Evolutionary conservation across 768 basidiomycete genomes (phyloP), one percentile per base, ranked within the genome.

Genomic region (Termitomyces sp.): DNA sequence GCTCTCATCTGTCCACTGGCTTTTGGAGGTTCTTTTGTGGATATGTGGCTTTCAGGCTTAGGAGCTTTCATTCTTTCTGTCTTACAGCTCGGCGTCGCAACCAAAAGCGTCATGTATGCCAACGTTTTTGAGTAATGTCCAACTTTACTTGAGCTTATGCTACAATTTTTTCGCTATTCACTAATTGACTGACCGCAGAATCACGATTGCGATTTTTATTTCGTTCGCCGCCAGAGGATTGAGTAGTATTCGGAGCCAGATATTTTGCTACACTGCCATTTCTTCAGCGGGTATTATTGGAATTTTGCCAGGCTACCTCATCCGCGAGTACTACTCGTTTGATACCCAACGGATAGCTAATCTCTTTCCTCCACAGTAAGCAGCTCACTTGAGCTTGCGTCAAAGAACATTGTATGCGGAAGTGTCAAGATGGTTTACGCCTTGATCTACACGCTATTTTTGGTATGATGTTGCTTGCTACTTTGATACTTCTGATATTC

Each of bases 201-300:
- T 94, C 63, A 90, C 89, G 0, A 85, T 91, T 25, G 89, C 91
- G 1, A 92, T 92, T 60, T 71, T 91, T 37, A 86, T 94, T 56
- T 92, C 92, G 0, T 92, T 94, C 69, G 74, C 79, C 34, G 89
- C 94, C 45, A 87, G 94, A 49, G 94, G 87, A 9, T 75, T 97
- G 38, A 89, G 92, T 62, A 89, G 88, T 64, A 92, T 94, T 61
- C 82, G 82, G 17, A 83, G 80, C 54, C 82, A 87, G 53, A 81
- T 91, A 54, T 96, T 97, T 74, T 97, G 94, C 71, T 97, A 96
- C 70, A 89, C 92, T 3, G 91, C 95, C 3, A 89, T 96, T 61
- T 94, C 94, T 0, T 94, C 92, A 8, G 82, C 92, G 55, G 87
- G 87, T 31, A 91, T 96, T 59, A 91, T 96, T 37, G 86, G 91